Percentiles rank a stretch among this genome's conserved stretches.
Conservation (phyloP, 2,329 filamentous ascomycete genomes). For the Aspergillus udagawae region DNA sequence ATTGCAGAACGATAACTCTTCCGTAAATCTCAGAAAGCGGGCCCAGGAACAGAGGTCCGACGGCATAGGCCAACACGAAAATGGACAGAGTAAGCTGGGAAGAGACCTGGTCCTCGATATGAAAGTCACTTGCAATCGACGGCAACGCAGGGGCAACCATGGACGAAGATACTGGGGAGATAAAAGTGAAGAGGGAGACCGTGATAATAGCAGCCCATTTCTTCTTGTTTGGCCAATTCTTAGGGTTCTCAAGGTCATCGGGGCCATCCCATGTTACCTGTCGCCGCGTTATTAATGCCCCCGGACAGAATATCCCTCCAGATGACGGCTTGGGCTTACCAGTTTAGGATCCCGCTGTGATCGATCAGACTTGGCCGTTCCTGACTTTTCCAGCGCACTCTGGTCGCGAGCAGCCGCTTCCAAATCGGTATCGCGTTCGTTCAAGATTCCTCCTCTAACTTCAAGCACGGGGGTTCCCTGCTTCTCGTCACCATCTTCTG, state of each 20-base stretch:
- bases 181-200: constrained; percentile 56
- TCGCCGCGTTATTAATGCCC: neutral
- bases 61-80: constrained; percentile 53
- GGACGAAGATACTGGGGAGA: constrained; percentile 61
- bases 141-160: constrained; percentile 54
- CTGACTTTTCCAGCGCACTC: constrained; percentile 19
- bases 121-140: constrained; percentile 52
- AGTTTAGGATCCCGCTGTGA: constrained; percentile 22
- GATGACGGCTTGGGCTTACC: constrained; percentile 13
- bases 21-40: constrained; percentile 56
- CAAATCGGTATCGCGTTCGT: constrained; percentile 25
- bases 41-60: constrained; percentile 50
- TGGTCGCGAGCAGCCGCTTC: constrained; percentile 13
- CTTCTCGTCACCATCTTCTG: constrained; percentile 10
- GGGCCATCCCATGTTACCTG: constrained; percentile 51
- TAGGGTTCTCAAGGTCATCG: constrained; percentile 46
- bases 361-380: constrained; percentile 17
- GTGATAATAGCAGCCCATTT: constrained; percentile 58
- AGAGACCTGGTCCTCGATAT: constrained; percentile 46
- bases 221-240: constrained; percentile 52
- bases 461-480: constrained; percentile 17
- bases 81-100: constrained; percentile 51
- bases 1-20: constrained; percentile 51
- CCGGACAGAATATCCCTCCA: neutral
- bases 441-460: constrained; percentile 21